These are phyloP conservation scores for Xylariales sp. DNA, from an alignment of 2,329 filamentous ascomycete species.

Conservation along the genomic window DNA sequence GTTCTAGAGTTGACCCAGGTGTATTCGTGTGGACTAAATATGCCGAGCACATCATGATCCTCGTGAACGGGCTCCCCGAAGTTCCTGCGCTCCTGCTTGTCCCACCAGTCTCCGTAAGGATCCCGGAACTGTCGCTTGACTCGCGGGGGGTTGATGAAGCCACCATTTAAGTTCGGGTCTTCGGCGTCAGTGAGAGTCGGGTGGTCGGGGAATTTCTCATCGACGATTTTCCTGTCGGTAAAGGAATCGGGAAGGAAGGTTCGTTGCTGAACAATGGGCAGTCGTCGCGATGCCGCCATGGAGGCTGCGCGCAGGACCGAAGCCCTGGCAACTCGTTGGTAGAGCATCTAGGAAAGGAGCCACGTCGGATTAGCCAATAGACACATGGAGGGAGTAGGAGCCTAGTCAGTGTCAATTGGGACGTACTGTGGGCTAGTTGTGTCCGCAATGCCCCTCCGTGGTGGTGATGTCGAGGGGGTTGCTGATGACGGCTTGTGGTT, in stretches of 20 bases:
- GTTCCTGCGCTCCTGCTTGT: constrained; percentile 96
- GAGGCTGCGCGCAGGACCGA: constrained; percentile 59
- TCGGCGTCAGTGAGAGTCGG: constrained; percentile 66
- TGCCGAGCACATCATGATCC: constrained; percentile 91
- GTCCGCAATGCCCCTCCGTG: constrained; percentile 48
- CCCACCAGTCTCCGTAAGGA: constrained; percentile 94
- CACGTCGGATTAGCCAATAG: constrained; percentile 13
- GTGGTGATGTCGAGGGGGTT: constrained; percentile 31
- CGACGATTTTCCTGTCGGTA: constrained; percentile 59
- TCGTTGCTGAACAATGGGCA: constrained; percentile 67
- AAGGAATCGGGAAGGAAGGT: constrained; percentile 65
- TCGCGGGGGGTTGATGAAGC: constrained; percentile 80
- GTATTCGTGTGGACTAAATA: constrained; percentile 91
- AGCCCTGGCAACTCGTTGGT: constrained; percentile 67
- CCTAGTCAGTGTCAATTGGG: constrained; percentile 31
- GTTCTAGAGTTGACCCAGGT: constrained; percentile 80
- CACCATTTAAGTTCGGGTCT: constrained; percentile 82
- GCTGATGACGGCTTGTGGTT: constrained; percentile 32
- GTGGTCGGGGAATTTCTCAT: constrained; percentile 65
- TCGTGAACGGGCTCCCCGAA: constrained; percentile 97
- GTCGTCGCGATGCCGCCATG: constrained; percentile 57
- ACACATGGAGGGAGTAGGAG: background rate
- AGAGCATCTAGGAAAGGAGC: constrained; percentile 65
- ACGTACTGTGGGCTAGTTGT: constrained; percentile 52
- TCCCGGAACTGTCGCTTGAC: constrained; percentile 94